These are phyloP conservation scores for Mortierella alpina DNA, from an alignment of 192 early-diverging fungal species.

Conservation along the genomic window DNA sequence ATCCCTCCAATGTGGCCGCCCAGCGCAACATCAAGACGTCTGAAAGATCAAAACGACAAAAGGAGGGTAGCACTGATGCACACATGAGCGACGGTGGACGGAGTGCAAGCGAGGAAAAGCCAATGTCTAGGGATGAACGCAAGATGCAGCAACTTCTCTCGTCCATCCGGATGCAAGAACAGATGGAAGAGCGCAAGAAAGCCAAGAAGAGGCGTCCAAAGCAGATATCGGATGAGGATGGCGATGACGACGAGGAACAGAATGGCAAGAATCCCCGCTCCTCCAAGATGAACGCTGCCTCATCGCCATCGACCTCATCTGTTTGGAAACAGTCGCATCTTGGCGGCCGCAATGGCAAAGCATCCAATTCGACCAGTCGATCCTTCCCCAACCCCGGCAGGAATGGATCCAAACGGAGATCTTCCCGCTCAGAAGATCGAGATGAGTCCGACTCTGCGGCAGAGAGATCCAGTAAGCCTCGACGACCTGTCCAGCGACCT, in stretches of 20 bases:
- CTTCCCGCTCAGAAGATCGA: conserved; percentile 26
- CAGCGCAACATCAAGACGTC: background rate
- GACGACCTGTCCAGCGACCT: conserved; percentile 34
- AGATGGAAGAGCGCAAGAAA: conserved; percentile 55
- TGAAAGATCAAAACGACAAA: conserved; percentile 3
- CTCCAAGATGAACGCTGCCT: conserved; percentile 2
- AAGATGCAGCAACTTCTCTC: conserved; percentile 74
- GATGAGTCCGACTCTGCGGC: conserved; percentile 31
- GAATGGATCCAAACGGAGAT: conserved; percentile 17
- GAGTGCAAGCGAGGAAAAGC: conserved; percentile 40
- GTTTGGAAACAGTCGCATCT: conserved; percentile 14
- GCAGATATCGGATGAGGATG: conserved; percentile 38
- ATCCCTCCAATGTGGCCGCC: background rate
- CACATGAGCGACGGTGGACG: conserved; percentile 49
- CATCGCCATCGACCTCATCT: conserved; percentile 6
- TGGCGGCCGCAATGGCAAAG: background rate
- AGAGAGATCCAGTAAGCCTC: background rate
- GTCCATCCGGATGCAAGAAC: conserved; percentile 71
- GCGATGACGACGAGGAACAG: conserved; percentile 41
- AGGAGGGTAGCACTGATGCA: conserved; percentile 30
- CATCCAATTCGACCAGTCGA: background rate
- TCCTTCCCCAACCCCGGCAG: conserved; percentile 2
- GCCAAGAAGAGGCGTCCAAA: conserved; percentile 56
- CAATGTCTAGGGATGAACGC: conserved; percentile 73
- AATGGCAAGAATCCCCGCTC: conserved; percentile 2